Evolutionary conservation across 1,284 basidiomycete species (phyloP), one percentile per base, ranked within the genome.

Genomic region (Malassezia slooffiae): DNA sequence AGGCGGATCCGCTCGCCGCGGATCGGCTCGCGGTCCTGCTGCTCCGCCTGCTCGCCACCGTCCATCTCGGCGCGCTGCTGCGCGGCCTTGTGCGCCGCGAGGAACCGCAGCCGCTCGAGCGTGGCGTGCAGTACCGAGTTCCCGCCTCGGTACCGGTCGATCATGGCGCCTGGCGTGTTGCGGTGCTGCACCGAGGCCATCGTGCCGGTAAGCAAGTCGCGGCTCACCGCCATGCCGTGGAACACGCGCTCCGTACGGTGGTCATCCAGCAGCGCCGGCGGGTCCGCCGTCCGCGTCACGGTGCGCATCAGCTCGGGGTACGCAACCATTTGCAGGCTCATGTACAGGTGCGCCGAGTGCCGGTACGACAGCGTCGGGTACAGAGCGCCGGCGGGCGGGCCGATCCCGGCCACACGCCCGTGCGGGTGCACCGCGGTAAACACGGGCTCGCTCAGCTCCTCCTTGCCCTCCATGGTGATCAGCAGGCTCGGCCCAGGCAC

Each of bases 241-340:
- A 60, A 67, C 43, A 67, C 63, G 5, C 60, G 62, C 40, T 67
- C 63, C 3, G 61, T 60, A 30, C 55, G 56, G 38, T 55, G 55
- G 43, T 64, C 62, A 54, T 67, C 63, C 32, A 62, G 30, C 33
- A 67, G 44, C 1, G 63, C 58, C 5, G 55, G 38, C 9, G 63
- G 63, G 28, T 67, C 63, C 20, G 47, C 42, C 22, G 38, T 51
- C 2, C 63, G 52, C n/a, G 58, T 55, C 7, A 62, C 49, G 10
- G 55, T 53, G 19, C 55, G 55, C 32, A 55, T 56, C 15, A 62
- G 46, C 11, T 55, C 53, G 4, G 52, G 49, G 9, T 47, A 48
- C 13, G 53, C 48, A 6, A 65, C 52, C 10, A 59, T 48, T 7
- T 62, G 58, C 4, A 56, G 51, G 11, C 54, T 53, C 20, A 52